phyloP scores from a whole-genome alignment of 2,329 filamentous ascomycete species.

The Sporothrix humicola region DNA sequence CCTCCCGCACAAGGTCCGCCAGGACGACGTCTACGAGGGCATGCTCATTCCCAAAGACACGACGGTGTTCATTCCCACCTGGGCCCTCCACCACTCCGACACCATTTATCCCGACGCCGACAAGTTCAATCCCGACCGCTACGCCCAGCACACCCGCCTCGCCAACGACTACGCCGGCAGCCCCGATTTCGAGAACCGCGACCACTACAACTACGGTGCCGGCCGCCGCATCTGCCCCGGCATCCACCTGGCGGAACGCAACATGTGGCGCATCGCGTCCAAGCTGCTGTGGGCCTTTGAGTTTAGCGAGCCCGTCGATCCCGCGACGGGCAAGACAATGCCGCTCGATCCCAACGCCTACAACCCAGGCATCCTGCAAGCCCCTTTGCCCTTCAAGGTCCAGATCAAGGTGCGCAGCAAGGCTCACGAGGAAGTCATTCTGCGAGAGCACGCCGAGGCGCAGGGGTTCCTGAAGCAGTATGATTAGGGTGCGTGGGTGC shows the following conservation, averaged over 20 bases:
- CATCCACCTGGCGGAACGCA: conserved; percentile 6
- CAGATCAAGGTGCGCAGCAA: neutral
- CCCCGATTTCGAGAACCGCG: conserved; percentile 9
- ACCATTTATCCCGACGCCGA: neutral
- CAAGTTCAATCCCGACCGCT: neutral
- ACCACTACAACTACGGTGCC: neutral
- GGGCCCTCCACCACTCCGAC: conserved; percentile 3
- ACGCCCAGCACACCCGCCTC: neutral
- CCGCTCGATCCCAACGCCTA: conserved; percentile 4
- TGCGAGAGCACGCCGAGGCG: conserved; percentile 7
- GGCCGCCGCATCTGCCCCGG: conserved; percentile 19
- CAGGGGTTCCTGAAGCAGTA: conserved; percentile 11
- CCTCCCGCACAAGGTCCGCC: neutral
- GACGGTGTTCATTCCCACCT: neutral
- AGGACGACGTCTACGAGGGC: conserved; percentile 10
- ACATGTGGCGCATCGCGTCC: neutral
- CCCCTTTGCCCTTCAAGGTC: neutral
- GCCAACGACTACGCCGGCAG: conserved; percentile 12
- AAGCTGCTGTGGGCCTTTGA: conserved; percentile 14
- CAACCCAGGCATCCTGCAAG: neutral
- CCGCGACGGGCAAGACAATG: neutral
- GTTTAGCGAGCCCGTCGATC: neutral
- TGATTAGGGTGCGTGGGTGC: neutral
- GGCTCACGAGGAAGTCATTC: neutral
- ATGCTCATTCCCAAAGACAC: conserved; percentile 13